Evolutionary conservation across 2,329 filamentous ascomycete species (phyloP).

Genomic region (Beauveria asiatica): DNA sequence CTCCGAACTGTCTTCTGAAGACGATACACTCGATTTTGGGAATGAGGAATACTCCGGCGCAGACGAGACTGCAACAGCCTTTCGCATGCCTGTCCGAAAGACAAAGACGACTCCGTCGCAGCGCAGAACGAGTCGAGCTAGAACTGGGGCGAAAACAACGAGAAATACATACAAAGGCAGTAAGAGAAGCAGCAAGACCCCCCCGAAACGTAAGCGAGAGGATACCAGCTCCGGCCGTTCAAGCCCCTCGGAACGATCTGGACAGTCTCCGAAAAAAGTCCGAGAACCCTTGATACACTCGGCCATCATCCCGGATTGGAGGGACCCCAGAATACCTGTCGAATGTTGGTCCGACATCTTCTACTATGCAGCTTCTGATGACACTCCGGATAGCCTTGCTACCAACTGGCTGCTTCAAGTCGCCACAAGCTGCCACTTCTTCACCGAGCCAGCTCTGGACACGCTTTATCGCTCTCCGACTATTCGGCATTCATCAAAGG

Average conservation of each 20-base stretch:
- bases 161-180: background rate
- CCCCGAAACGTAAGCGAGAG: background rate
- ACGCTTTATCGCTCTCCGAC: slow-evolving; percentile 64
- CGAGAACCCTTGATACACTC: background rate
- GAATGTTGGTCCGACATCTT: slow-evolving; percentile 64
- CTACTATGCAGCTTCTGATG: slow-evolving; percentile 50
- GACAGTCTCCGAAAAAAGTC: background rate
- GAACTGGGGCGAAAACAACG: background rate
- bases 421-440: slow-evolving; percentile 53
- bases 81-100: background rate
- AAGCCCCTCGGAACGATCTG: background rate
- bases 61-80: background rate
- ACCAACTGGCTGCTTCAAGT: slow-evolving; percentile 57
- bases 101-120: background rate
- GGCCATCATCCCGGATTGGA: slow-evolving; percentile 44
- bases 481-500: slow-evolving; percentile 40
- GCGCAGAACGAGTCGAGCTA: background rate
- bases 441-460: slow-evolving; percentile 64
- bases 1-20: background rate
- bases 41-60: background rate
- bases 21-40: background rate
- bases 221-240: background rate
- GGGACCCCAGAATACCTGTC: slow-evolving; percentile 50
- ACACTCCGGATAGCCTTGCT: slow-evolving; percentile 32
- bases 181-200: background rate